phyloP scores from a whole-genome alignment of 345 rosid species.

The Iberis pinnata region DNA sequence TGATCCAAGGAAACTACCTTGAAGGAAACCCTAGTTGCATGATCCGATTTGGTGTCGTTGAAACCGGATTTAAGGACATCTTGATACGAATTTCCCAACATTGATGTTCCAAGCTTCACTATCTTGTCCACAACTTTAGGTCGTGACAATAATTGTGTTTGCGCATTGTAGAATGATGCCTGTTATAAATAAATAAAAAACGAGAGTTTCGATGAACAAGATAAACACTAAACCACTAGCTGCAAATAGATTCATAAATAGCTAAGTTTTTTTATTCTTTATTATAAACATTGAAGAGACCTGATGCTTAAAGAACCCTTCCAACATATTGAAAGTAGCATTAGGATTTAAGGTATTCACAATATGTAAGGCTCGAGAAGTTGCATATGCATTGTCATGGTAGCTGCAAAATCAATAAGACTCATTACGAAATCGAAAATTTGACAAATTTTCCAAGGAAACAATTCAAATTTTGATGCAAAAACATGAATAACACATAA shows the following conservation, averaged over 20 bases:
- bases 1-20: conserved; percentile 39
- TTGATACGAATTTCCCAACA: conserved; percentile 47
- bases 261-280: not conserved
- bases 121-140: conserved; percentile 43
- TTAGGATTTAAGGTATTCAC: conserved; percentile 19
- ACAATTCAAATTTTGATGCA: too few species aligned
- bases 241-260: not conserved
- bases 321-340: conserved; percentile 25
- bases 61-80: conserved; percentile 51
- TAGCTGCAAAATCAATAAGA: conserved; percentile 24
- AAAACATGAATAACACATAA: not conserved
- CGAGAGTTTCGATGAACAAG: not conserved
- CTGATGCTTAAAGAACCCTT: conserved; percentile 32
- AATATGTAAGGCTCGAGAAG: conserved; percentile 31
- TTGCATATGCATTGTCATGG: conserved; percentile 32
- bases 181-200: conserved; percentile 20
- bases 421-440: too few species aligned
- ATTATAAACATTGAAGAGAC: conserved; percentile 22
- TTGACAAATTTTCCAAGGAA: too few species aligned
- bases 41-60: conserved; percentile 43
- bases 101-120: conserved; percentile 39
- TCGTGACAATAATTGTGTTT: conserved; percentile 48
- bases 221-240: not conserved
- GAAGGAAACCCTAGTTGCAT: conserved; percentile 64
- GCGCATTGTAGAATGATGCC: conserved; percentile 54